Evolutionary conservation across 139 green algal species (phyloP), one percentile per base, ranked within the genome.

Genomic region (Micractinium conductrix): DNA sequence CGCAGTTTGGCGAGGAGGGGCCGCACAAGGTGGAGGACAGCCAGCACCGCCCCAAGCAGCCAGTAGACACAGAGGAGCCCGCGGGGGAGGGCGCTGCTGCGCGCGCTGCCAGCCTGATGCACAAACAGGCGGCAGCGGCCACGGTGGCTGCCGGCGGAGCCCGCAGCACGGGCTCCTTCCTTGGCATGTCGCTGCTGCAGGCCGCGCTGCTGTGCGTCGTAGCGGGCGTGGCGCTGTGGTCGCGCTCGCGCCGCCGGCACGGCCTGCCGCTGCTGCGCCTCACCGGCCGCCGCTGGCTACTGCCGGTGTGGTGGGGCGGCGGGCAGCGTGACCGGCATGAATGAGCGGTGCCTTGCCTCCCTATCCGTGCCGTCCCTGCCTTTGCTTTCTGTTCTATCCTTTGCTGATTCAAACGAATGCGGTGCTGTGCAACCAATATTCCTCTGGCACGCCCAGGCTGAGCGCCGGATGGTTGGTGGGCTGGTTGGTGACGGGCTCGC

Each of bases 161-260:
- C n/a, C 4, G 53, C 75, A 70, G 58, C 50, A 30, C 53, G 53
- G 38, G 75, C 35, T 69, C 75, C 1, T 60, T 42, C 24, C 9
- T 42, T 8, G 58, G 38, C 37, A 55, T 53, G 14, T 40, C 43
- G 24, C 26, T 72, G 35, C 17, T 82, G 42, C 37, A 82, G 28
- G 76, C 33, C 33, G 55, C 24, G 0, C 21, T 67, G 38, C 55
- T 82, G 53, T 38, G 30, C 28, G n/a, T 9, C 6, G 35, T 82
- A 19, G 76, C 76, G 19, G 55, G 5, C 14, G 19, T 71, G 55
- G 55, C 55, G 76, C 33, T 82, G 76, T 82, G 76, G 76, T 71
- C 55, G 4, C 76, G 58, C 45, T 82, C 76, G 38, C 76, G 76
- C 17, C 76, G 76, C 38, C 37, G 76, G 22, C 76, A 58, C 5